phyloP scores from a whole-genome alignment of 2,329 filamentous ascomycete species.

The Stachybotrys chlorohalonatus region DNA sequence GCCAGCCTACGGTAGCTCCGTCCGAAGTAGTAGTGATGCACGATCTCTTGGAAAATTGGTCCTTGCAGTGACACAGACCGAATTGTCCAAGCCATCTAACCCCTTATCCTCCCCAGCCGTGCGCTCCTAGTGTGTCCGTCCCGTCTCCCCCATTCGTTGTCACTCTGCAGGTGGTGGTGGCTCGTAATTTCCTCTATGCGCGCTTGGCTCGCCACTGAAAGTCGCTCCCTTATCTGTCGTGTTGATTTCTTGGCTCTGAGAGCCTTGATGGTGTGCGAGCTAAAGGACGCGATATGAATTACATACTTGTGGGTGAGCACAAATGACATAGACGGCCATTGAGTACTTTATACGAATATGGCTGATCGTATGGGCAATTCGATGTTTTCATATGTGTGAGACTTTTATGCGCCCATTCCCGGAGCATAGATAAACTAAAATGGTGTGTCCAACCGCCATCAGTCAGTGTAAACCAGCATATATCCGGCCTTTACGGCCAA shows the following conservation, averaged over 20 bases:
- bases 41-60: background rate
- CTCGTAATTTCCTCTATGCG: background rate
- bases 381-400: too few species aligned
- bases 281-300: background rate
- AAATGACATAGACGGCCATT: background rate
- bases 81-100: background rate
- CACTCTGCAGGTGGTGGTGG: background rate
- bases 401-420: too few species aligned
- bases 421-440: too few species aligned
- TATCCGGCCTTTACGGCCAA: too few species aligned
- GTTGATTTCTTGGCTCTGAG: too few species aligned
- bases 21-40: too few species aligned
- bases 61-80: background rate
- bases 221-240: too few species aligned
- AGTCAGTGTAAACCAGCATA: too few species aligned
- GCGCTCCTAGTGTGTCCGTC: background rate
- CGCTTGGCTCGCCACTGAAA: background rate
- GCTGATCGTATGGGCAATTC: too few species aligned
- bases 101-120: background rate
- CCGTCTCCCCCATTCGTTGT: background rate
- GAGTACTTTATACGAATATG: too few species aligned
- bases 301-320: background rate
- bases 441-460: too few species aligned
- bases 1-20: too few species aligned
- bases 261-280: background rate